Base-by-base conservation (phyloP, 768 basidiomycete species). In the Chalciporus piperatus region DNA sequence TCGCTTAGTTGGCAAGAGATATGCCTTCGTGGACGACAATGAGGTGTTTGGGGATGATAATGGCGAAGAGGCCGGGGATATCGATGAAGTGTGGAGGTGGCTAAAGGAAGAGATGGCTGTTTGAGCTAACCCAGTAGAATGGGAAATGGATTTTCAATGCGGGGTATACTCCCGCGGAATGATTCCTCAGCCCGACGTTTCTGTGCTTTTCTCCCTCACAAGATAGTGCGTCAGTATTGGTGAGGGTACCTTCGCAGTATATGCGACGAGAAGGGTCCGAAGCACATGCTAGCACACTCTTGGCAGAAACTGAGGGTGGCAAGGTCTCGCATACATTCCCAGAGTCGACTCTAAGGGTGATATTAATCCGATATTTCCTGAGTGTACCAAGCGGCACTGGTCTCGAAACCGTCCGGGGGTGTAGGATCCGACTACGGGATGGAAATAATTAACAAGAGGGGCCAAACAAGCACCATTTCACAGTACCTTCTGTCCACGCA, bases 401-500 rank as follows among this genome's bases (percentile, higher is more conserved):
- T 88, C 50, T 81, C 80, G 62, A 89, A 92, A 14, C 74, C 79
- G 58, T 82, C 72, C 1, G 89, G 88, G 40, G 92, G 82, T 42
- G 74, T 65, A 19, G 86, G 79, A 56, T 88, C 77, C 19, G 83
- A 77, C 92, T 93, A 56, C 23, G 22, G 8, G 40, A 37, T 40
- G 14, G 46, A 17, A 11, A 40, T 25, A 17, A 45, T 48, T 32
- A 38, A 40, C 30, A 41, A 27, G 43, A 33, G 2, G 22, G 33
- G 20, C 11, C 41, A 7, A 51, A n/a, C 28, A 37, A 4, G 7
- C 19, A 23, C 37, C 19, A 54, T 22, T 22, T 9, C 25, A 42
- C 74, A 91, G 62, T 67, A 95, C 95, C 66, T 79, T 78, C 68
- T 98, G 96, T 48, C 92, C 92, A 58, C 96, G 81, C 61, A 72